These are phyloP conservation scores for Podaxis pistillaris DNA, from an alignment of 768 basidiomycete species.

Conservation along the genomic window DNA sequence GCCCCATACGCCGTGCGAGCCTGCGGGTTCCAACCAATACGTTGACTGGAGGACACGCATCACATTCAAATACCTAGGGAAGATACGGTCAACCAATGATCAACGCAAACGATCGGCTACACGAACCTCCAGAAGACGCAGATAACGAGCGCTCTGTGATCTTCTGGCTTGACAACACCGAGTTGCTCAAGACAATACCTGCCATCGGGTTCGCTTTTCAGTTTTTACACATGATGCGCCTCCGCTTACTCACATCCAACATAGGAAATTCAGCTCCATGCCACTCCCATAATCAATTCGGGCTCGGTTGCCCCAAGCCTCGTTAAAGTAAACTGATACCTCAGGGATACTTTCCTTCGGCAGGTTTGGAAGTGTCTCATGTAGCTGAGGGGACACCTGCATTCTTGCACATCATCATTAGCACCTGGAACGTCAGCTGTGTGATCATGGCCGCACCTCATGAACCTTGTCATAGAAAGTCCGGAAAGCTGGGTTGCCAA, in stretches of 20 bases:
- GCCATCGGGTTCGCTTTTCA: background rate
- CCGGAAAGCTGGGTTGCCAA: slow-evolving; percentile 96
- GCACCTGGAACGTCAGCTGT: background rate
- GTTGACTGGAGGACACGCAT: slow-evolving; percentile 88
- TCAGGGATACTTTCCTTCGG: slow-evolving; percentile 62
- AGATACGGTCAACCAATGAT: background rate
- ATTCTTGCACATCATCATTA: slow-evolving; percentile 4
- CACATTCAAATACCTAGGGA: slow-evolving; percentile 69
- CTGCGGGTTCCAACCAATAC: slow-evolving; percentile 98
- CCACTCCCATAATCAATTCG: slow-evolving; percentile 99
- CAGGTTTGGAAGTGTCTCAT: slow-evolving; percentile 55
- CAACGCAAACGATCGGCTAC: background rate
- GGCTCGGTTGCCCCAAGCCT: slow-evolving; percentile 88
- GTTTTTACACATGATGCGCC: background rate
- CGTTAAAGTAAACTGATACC: slow-evolving; percentile 76
- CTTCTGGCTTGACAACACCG: slow-evolving; percentile 57
- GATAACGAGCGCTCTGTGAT: slow-evolving; percentile 75
- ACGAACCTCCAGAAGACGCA: slow-evolving; percentile 85
- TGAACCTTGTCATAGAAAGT: slow-evolving; percentile 83
- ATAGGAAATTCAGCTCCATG: slow-evolving; percentile 97
- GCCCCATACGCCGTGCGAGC: slow-evolving; percentile 99
- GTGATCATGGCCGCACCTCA: slow-evolving; percentile 42
- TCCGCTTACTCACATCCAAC: slow-evolving; percentile 77
- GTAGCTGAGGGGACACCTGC: slow-evolving; percentile 57
- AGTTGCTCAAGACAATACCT: slow-evolving; percentile 83